These are phyloP conservation scores for Colletotrichum acutatum DNA, from an alignment of 2,329 filamentous ascomycete genomes.

Conservation along the genomic window DNA sequence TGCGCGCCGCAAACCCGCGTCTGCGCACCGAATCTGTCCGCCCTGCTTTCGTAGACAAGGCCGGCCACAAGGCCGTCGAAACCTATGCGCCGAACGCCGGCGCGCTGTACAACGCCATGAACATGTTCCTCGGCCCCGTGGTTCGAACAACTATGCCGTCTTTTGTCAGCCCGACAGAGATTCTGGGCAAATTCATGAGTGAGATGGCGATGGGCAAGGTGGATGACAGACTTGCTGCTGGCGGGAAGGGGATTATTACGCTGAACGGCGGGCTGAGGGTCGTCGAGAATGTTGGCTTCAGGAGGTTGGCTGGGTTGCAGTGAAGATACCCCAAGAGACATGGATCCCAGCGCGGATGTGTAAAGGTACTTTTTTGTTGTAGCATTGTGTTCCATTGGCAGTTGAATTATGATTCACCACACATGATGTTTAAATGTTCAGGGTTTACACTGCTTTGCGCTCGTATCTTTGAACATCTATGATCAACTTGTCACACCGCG, in stretches of 20 bases:
- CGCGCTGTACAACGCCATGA: conserved; percentile 18
- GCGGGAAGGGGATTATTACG: conserved; percentile 44
- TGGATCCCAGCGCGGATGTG: not conserved
- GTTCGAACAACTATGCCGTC: conserved; percentile 39
- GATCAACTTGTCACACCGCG: too few species aligned
- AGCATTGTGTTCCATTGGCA: not conserved
- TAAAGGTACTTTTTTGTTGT: not conserved
- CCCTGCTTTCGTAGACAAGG: conserved; percentile 67
- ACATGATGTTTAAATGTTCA: not conserved
- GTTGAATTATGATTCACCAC: not conserved
- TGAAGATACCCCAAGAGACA: not conserved
- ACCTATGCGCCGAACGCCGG: conserved; percentile 52
- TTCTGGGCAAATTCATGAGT: conserved; percentile 55
- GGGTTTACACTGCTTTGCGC: not conserved
- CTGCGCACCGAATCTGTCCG: conserved; percentile 68
- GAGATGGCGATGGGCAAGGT: conserved; percentile 57
- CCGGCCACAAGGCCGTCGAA: conserved; percentile 52
- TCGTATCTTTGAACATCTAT: too few species aligned
- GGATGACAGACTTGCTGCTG: conserved; percentile 39
- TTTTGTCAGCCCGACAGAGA: conserved; percentile 53
- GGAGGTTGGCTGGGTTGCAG: conserved; percentile 45
- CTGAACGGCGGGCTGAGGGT: conserved; percentile 48
- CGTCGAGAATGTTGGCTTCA: conserved; percentile 48
- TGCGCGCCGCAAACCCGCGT: conserved; percentile 55
- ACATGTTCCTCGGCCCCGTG: conserved; percentile 40